Evolutionary conservation across 768 basidiomycete species (phyloP).

Genomic region (Termitomyces sp.): DNA sequence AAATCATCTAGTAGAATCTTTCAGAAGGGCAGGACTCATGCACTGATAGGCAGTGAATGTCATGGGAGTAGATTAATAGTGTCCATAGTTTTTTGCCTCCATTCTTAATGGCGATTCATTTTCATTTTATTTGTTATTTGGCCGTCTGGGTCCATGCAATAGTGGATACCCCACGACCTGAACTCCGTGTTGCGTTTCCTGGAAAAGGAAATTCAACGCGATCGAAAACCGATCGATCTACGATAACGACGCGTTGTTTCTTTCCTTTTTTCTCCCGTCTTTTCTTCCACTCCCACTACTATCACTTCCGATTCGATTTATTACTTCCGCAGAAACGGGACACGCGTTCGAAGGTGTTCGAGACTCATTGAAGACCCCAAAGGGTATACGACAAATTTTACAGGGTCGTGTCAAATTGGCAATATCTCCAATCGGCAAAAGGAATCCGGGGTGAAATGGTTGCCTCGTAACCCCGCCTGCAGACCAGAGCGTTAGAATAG

Average conservation of each 20-base stretch:
- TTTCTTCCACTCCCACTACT: background rate
- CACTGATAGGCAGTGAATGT: too few relatives aligned
- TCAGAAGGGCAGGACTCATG: too few relatives aligned
- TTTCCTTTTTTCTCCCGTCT: background rate
- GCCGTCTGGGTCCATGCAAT: background rate
- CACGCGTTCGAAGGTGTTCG: background rate
- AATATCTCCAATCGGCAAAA: conserved; percentile 6
- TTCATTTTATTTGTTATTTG: background rate
- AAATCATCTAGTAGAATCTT: too few relatives aligned
- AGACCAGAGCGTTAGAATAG: background rate
- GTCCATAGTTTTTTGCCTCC: background rate
- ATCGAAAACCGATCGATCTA: conserved; percentile 4
- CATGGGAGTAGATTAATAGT: too few relatives aligned
- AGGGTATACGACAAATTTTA: conserved; percentile 5
- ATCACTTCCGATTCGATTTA: background rate
- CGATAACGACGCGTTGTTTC: background rate
- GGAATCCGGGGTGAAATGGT: background rate
- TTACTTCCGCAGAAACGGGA: background rate
- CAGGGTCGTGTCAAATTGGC: conserved; percentile 6
- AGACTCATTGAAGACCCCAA: background rate
- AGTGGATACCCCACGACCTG: background rate
- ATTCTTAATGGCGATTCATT: background rate
- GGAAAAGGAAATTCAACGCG: background rate
- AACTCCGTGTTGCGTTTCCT: too few relatives aligned
- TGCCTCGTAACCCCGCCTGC: background rate